Conservation (phyloP, 306 rosid genomes). For the Cicer pinnatifidum region DNA sequence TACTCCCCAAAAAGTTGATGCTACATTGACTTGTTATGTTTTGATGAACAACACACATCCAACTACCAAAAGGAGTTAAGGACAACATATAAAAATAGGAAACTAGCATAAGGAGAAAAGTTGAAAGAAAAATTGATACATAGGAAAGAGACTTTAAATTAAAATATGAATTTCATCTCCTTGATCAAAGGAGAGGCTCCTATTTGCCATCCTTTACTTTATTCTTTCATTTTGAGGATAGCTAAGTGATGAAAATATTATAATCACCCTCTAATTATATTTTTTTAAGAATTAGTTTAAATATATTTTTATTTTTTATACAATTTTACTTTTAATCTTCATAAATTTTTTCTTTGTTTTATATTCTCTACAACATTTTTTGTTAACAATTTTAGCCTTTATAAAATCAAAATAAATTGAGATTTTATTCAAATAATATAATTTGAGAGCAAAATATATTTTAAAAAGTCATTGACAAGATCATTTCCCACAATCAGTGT, state of each 20-base stretch:
- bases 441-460: too few species aligned
- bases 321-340: too few species aligned
- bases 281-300: too few species aligned
- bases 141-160: background rate
- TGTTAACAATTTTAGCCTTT: too few species aligned
- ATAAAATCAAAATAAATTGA: too few species aligned
- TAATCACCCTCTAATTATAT: background rate
- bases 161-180: background rate
- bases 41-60: background rate
- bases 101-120: background rate
- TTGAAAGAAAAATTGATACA: background rate
- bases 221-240: background rate
- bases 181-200: constrained; percentile 10
- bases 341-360: too few species aligned
- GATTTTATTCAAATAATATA: too few species aligned
- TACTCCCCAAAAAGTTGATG: background rate
- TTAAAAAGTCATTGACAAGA: too few species aligned
- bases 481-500: too few species aligned
- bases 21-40: background rate
- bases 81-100: background rate
- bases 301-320: too few species aligned
- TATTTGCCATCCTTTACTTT: constrained; percentile 14
- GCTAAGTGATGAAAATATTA: background rate
- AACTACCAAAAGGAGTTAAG: background rate
- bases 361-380: too few species aligned